Evolutionary conservation across 1,284 basidiomycete genomes (phyloP), one percentile per base, ranked within the genome.

Genomic region (Apiotrichum brassicae): DNA sequence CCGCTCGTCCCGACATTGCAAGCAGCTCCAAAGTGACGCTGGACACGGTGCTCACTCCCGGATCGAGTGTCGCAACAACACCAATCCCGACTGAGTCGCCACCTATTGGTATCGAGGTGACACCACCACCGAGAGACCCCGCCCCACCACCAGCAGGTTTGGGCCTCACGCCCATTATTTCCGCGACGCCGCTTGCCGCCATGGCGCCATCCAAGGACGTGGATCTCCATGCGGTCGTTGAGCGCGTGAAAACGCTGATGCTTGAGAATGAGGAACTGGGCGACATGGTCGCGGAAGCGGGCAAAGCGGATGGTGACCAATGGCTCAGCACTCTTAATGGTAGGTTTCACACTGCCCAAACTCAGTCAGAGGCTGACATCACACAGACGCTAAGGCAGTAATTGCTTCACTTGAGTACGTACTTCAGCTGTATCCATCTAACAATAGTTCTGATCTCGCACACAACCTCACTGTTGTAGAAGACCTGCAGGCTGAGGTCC

Each of bases 251-350:
- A 41, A 58, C 55, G 32, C 56, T 71, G 9, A 58, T 68, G 20
- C 49, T 49, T 33, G 69, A 71, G 60, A 71, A 71, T 38, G 66
- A 70, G 34, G 69, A 71, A 53, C 53, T 71, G 22, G 69, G 69
- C 4, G 65, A 68, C 40, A 65, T 71, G 64, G 59, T 71, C 2
- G 43, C 70, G 0, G 59, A 66, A 38, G 58, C 58, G 3, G 69
- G 69, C 4, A 46, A 47, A 12, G 59, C 47, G 3, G 49, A 47
- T n/a, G 58, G 54, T 19, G 56, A 51, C 16, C 60, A 62, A 37
- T 67, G 63, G 65, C 44, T 64, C 43, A 58, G 50, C 41, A 59
- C 65, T 16, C 46, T 71, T 13, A 57, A 65, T 18, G 65, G 68
- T 68, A 46, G 26, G 64, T 51, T 14, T 30, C 14, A 14, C 8